phyloP scores from a whole-genome alignment of 768 basidiomycete species.

The Boletus barrowsii region DNA sequence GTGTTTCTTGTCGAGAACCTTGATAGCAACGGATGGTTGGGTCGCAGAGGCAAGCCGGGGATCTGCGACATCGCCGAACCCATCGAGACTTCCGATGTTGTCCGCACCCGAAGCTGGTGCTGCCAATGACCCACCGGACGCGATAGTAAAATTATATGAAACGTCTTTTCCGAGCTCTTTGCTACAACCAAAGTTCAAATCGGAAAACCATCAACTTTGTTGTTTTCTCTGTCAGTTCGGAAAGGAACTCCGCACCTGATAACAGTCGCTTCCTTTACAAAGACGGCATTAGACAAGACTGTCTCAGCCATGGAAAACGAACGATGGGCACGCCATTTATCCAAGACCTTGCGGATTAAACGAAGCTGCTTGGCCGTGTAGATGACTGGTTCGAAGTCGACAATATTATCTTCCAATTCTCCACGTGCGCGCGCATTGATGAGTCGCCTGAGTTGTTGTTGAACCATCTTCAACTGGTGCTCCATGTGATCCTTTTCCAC shows the following conservation, averaged over 20 bases:
- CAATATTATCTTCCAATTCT: slow-evolving; percentile 61
- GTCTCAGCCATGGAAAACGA: slow-evolving; percentile 92
- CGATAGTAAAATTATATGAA: slow-evolving; percentile 87
- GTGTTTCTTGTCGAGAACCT: slow-evolving; percentile 86
- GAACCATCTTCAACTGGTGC: slow-evolving; percentile 77
- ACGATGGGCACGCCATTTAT: slow-evolving; percentile 80
- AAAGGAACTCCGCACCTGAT: slow-evolving; percentile 56
- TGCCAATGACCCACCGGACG: slow-evolving; percentile 77
- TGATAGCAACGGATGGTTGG: slow-evolving; percentile 84
- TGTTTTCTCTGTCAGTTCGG: background rate
- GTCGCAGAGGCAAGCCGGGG: slow-evolving; percentile 67
- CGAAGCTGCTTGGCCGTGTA: slow-evolving; percentile 81
- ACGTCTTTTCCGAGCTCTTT: slow-evolving; percentile 86
- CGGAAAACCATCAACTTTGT: background rate
- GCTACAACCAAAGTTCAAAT: slow-evolving; percentile 39
- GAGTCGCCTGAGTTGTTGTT: slow-evolving; percentile 77
- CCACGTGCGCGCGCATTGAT: slow-evolving; percentile 74
- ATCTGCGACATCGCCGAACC: slow-evolving; percentile 92
- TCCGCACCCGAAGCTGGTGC: slow-evolving; percentile 82
- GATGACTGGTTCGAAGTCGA: slow-evolving; percentile 74
- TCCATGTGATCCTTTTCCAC: slow-evolving; percentile 94
- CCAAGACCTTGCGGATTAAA: slow-evolving; percentile 77
- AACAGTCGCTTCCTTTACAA: slow-evolving; percentile 92
- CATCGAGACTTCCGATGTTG: slow-evolving; percentile 81
- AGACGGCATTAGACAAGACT: slow-evolving; percentile 77